Evolutionary conservation across 305 asterid genomes (phyloP), one percentile per base, ranked within the genome.

Genomic region (Fraxinus albicans): DNA sequence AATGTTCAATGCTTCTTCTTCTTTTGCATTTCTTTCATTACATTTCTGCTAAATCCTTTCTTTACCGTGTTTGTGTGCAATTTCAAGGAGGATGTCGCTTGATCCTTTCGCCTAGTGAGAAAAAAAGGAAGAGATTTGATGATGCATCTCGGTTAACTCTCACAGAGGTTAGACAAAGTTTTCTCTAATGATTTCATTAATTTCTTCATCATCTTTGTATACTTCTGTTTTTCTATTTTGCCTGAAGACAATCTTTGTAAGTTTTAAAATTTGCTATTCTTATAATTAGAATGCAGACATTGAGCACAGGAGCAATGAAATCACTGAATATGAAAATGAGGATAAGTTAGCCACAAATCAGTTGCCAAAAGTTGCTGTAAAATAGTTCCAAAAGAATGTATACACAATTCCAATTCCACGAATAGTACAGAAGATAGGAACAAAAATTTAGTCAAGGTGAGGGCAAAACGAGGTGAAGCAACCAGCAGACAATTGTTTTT

Each of bases 401-500:
- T 72, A 72, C 29, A 55, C 47, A 31, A 33, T 17, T 53, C 50
- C 50, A 50, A 31, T 29, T 33, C 80, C 31, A 35, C 50, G 29
- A 36, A 65, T 65, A 10, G 35, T 25, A 10, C 73, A 65, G 73
- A 65, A 65, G 73, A 65, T 23, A 27, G n/a, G 73, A 65, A 27
- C 34, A 65, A 79, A 23, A 77, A 79, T 13, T 72, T 12, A 9
- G 65, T 67, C 31, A 27, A 13, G 21, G n/a, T 42, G 40, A 77
- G 70, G 29, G 63, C 38, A 25, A 77, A 77, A 80, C 53, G 78
- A 25, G 83, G 47, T 60, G 69, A 31, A 31, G 69, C 78, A 55
- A 33, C 55, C 47, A 70, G 69, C 36, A 80, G 72, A 8, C 83
- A 70, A 9, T 9, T 6, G 7, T 8, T 33, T 73, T 17, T 79